Evolutionary conservation across 1,284 basidiomycete species (phyloP).

Genomic region (Phaffia rhodozyma): DNA sequence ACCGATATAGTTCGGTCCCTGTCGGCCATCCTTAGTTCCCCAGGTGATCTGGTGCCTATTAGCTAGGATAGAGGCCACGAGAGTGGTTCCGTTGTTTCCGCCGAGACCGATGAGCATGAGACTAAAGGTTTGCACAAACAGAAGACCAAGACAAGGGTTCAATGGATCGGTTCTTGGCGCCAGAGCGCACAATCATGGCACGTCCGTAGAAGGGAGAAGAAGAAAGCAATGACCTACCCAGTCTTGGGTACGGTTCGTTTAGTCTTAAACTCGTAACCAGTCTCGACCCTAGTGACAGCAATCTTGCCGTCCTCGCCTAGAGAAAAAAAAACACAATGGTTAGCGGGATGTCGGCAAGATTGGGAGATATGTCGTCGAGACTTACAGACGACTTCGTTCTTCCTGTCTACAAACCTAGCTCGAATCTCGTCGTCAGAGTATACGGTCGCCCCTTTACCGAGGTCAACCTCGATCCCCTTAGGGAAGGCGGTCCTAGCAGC

Average conservation of each 20-base stretch:
- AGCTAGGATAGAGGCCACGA: slow-evolving; percentile 88
- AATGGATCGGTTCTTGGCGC: neutral
- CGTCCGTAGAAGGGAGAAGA: slow-evolving; percentile 11
- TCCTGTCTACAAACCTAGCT: slow-evolving; percentile 70
- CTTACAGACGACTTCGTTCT: slow-evolving; percentile 51
- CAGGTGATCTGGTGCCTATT: slow-evolving; percentile 91
- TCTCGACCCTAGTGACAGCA: slow-evolving; percentile 55
- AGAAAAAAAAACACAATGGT: neutral
- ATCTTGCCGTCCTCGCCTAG: slow-evolving; percentile 42
- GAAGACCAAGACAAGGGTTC: neutral
- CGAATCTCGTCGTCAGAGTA: slow-evolving; percentile 75
- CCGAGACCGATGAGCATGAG: slow-evolving; percentile 95
- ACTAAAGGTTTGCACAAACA: slow-evolving; percentile 38
- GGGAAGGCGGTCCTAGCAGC: slow-evolving; percentile 62
- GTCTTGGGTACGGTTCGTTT: slow-evolving; percentile 77
- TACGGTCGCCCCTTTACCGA: slow-evolving; percentile 67
- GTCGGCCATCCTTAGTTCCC: slow-evolving; percentile 85
- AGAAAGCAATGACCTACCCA: slow-evolving; percentile 50
- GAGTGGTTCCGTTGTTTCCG: slow-evolving; percentile 94
- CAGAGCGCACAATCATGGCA: neutral
- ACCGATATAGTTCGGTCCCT: slow-evolving; percentile 94
- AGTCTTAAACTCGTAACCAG: slow-evolving; percentile 85
- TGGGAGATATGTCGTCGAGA: slow-evolving; percentile 8
- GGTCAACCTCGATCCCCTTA: slow-evolving; percentile 48
- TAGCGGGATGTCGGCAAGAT: neutral